phyloP scores from a whole-genome alignment of 1,284 basidiomycete genomes.

The Gastroboletus turbinatus region DNA sequence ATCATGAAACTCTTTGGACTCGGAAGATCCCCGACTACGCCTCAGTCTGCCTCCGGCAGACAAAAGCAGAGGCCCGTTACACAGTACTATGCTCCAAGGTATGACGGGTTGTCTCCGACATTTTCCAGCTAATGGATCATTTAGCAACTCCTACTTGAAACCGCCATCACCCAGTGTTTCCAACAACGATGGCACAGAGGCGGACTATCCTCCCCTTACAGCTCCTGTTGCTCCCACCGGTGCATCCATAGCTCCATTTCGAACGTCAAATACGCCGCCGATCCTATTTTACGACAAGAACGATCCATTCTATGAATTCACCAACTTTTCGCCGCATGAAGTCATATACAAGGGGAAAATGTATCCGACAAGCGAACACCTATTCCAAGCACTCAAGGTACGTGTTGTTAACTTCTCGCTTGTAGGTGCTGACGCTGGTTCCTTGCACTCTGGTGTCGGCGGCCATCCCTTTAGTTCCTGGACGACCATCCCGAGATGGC shows the following conservation, averaged over 20 bases:
- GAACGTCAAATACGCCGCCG: constrained; percentile 30
- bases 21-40: constrained; percentile 28
- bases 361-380: constrained; percentile 68
- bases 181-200: constrained; percentile 9
- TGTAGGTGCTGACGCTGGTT: neutral
- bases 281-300: constrained; percentile 61
- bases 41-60: constrained; percentile 21
- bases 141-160: constrained; percentile 21
- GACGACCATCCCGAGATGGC: constrained; percentile 55
- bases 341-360: constrained; percentile 54
- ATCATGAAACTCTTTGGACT: constrained; percentile 36
- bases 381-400: constrained; percentile 70
- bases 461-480: constrained; percentile 45
- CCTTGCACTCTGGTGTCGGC: neutral
- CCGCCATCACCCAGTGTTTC: constrained; percentile 6
- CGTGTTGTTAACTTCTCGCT: neutral
- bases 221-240: constrained; percentile 31
- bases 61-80: constrained; percentile 28
- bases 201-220: constrained; percentile 35
- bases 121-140: constrained; percentile 1
- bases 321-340: constrained; percentile 64
- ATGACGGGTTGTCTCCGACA: neutral
- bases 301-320: constrained; percentile 65
- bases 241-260: constrained; percentile 32
- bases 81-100: constrained; percentile 29